phyloP scores from a whole-genome alignment of 768 basidiomycete species.

The Rickenella mellea region DNA sequence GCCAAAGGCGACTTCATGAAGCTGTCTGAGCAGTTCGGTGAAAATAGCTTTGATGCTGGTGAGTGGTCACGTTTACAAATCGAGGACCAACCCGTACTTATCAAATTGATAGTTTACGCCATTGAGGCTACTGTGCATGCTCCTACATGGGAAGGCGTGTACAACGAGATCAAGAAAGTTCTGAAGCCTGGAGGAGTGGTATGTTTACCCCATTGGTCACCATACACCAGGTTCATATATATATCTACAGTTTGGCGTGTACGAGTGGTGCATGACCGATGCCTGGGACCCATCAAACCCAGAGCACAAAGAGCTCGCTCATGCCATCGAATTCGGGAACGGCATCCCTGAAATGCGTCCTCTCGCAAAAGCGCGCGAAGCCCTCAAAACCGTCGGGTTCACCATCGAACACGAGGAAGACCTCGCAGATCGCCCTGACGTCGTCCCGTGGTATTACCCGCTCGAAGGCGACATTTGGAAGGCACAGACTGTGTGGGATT shows the following conservation, averaged over 20 bases:
- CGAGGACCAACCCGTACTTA: too few species aligned
- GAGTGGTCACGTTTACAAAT: slow-evolving; percentile 17
- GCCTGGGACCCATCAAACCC: slow-evolving; percentile 80
- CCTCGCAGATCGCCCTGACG: slow-evolving; percentile 74
- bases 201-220: slow-evolving; percentile 22
- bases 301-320: slow-evolving; percentile 82
- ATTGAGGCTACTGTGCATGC: slow-evolving; percentile 98
- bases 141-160: slow-evolving; percentile 92
- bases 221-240: neutral
- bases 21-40: slow-evolving; percentile 82
- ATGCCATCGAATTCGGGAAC: slow-evolving; percentile 88
- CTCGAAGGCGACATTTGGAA: slow-evolving; percentile 89
- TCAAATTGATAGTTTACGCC: slow-evolving; percentile 74
- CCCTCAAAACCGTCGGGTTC: slow-evolving; percentile 79
- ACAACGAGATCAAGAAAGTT: slow-evolving; percentile 85
- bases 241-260: slow-evolving; percentile 75
- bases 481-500: slow-evolving; percentile 91
- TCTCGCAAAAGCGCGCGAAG: slow-evolving; percentile 57
- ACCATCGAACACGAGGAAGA: slow-evolving; percentile 87
- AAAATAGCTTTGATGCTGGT: slow-evolving; percentile 93
- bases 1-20: slow-evolving; percentile 97
- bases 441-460: slow-evolving; percentile 90
- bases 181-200: slow-evolving; percentile 94
- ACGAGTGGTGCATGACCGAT: slow-evolving; percentile 99
- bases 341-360: slow-evolving; percentile 98